Evolutionary conservation across 768 basidiomycete genomes (phyloP), one percentile per base, ranked within the genome.

Genomic region (Leucogyrophana mollusca): DNA sequence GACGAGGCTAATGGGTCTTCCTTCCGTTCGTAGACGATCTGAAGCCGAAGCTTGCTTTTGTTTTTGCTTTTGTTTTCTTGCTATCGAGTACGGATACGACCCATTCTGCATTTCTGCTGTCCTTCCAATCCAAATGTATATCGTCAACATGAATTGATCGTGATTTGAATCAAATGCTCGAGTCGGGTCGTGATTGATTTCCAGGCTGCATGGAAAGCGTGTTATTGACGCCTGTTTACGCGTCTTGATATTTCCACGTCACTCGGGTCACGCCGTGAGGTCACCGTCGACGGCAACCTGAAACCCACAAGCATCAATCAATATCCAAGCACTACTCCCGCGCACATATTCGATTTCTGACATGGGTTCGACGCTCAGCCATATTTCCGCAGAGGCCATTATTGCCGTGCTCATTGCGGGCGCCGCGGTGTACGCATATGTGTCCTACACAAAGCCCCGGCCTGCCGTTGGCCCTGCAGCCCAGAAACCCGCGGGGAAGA

Each of bases 331-430:
- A 34, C 16, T 32, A 34, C 35, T 41, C 34, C 32, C 27, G 13
- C n/a, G 30, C 38, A 34, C 30, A n/a, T 34, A 16, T 17, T 34
- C 18, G 47, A n/a, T n/a, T n/a, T n/a, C n/a, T n/a, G n/a, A 38
- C 11, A 78, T 78, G 78, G 77, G 78, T 36, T 68, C 73, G 17
- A 55, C 73, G 43, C 71, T 74, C 47, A 79, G 78, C 50, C 60
- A 64, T 32, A 41, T 78, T 10, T 60, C 72, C 16, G 45, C 71
- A 17, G 71, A 78, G 53, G 50, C 62, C 34, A 61, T 68, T 22
- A 22, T 73, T 34, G 59, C 62, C 21, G 60, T 64, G 23, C 65
- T 73, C 36, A 61, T 76, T 34, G 67, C 66, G 35, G 71, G 72
- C 42, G 69, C 71, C 14, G 58, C 76, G 36, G 72, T 68, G 4